A percentile compares a stretch with the other conserved stretches of the same genome.
Evolutionary conservation across 2,329 filamentous ascomycete species (phyloP).

Genomic region (Fusarium mundagurra): DNA sequence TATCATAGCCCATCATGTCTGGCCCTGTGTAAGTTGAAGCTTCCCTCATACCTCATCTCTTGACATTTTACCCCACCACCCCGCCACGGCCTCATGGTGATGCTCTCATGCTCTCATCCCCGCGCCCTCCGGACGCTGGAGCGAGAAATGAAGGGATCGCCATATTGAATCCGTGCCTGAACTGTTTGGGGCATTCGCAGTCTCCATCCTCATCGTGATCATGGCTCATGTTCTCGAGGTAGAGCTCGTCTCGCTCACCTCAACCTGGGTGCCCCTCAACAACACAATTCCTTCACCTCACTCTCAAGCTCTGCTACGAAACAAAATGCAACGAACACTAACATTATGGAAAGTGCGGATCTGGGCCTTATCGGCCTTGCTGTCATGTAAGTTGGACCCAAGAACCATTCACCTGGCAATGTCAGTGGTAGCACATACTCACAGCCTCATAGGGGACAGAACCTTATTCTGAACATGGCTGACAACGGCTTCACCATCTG

Average conservation of each 20-base stretch:
- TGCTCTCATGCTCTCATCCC: conserved; percentile 48
- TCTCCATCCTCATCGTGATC: conserved; percentile 36
- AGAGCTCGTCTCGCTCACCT: conserved; percentile 81
- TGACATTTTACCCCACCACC: conserved; percentile 52
- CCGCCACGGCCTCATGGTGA: conserved; percentile 44
- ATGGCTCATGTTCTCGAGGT: conserved; percentile 52
- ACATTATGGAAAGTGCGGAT: conserved; percentile 76
- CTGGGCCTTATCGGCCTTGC: conserved; percentile 92
- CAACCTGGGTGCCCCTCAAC: conserved; percentile 72
- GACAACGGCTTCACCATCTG: conserved; percentile 96
- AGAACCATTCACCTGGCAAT: conserved; percentile 1
- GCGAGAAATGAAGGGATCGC: conserved; percentile 27
- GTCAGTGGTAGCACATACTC: conserved; percentile 28
- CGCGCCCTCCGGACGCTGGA: conserved; percentile 43
- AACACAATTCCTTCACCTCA: conserved; percentile 49
- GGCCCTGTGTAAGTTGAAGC: conserved; percentile 71
- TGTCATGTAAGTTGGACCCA: conserved; percentile 73
- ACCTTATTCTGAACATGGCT: conserved; percentile 89
- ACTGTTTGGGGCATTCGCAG: neutral
- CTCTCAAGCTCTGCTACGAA: conserved; percentile 38
- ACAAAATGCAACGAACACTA: conserved; percentile 60
- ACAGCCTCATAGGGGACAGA: conserved; percentile 69
- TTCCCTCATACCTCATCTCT: conserved; percentile 36
- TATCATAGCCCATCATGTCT: conserved; percentile 63
- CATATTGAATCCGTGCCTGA: conserved; percentile 24